These are phyloP conservation scores for Aphanomyces invadans DNA, from an alignment of 352 stramenopile genomes.

Conservation along the genomic window DNA sequence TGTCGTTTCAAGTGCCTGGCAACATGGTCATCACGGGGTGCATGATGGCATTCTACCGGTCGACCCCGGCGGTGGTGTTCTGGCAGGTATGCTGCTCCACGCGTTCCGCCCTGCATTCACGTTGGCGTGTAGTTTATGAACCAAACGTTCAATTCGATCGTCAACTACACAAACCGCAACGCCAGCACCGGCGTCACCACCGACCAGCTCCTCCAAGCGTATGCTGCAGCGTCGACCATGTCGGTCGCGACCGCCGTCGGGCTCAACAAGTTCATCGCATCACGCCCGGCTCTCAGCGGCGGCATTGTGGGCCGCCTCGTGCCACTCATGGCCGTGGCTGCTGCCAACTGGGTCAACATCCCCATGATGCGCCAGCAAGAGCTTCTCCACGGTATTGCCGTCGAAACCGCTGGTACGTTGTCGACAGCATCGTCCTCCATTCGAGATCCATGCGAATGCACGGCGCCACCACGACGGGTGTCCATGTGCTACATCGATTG, in stretches of 20 bases:
- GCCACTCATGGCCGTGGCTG: conserved; percentile 76
- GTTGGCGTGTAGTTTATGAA: conserved; percentile 65
- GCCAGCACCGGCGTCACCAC: conserved; percentile 77
- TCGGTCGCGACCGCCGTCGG: conserved; percentile 70
- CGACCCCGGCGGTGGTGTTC: conserved; percentile 71
- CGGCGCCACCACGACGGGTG: background rate
- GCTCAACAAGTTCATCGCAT: conserved; percentile 67
- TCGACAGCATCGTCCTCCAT: background rate
- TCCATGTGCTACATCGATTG: background rate
- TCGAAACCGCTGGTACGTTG: conserved; percentile 41
- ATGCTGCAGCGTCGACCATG: conserved; percentile 65
- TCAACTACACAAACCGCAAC: conserved; percentile 92
- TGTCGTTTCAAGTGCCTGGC: conserved; percentile 80
- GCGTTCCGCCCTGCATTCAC: background rate
- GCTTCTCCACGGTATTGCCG: conserved; percentile 68
- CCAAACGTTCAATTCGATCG: conserved; percentile 88
- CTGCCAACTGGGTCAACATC: conserved; percentile 87
- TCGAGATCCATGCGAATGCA: no score
- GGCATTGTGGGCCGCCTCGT: conserved; percentile 61
- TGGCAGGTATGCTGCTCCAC: conserved; percentile 43
- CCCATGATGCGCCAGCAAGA: conserved; percentile 85
- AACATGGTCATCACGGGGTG: conserved; percentile 87
- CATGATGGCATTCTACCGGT: conserved; percentile 84
- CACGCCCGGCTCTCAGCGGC: conserved; percentile 46
- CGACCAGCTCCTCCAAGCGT: conserved; percentile 71